A percentile compares a stretch with the other conserved stretches of the same genome.
Conservation (phyloP, 1,139 yeast species). For the Candida tunisiensis region DNA sequence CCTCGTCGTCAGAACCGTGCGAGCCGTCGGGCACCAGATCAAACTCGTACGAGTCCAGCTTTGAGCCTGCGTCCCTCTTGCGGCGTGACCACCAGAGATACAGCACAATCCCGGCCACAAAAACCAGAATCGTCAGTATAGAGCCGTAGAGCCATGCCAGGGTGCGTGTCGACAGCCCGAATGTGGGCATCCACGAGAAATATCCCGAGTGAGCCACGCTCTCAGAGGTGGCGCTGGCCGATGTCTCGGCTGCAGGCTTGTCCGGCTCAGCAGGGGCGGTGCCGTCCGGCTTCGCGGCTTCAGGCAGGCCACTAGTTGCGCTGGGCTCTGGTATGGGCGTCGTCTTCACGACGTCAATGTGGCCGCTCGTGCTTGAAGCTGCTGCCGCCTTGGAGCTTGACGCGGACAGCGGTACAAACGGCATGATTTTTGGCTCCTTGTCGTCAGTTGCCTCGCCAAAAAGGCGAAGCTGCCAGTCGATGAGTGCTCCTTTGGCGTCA, state of each 20-base stretch:
- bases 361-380: conserved; percentile 3
- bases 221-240: conserved; percentile 1
- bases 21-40: conserved; percentile 12
- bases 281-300: conserved; percentile 1
- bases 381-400: conserved; percentile 4
- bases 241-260: conserved; percentile 1
- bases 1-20: conserved; percentile 8
- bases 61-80: conserved; percentile 3
- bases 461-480: conserved; percentile 59
- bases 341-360: conserved; percentile 1
- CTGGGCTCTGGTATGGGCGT: conserved; percentile 1
- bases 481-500: conserved; percentile 27
- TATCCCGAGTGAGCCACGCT: background rate
- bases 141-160: conserved; percentile 20
- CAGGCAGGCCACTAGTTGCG: conserved; percentile 3
- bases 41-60: conserved; percentile 11
- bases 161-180: conserved; percentile 17
- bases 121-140: conserved; percentile 13
- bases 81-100: conserved; percentile 14
- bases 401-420: conserved; percentile 8
- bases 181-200: conserved; percentile 15
- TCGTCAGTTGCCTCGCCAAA: conserved; percentile 71
- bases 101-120: conserved; percentile 12
- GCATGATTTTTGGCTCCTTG: conserved; percentile 34
- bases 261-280: background rate